A percentile compares a stretch with the other conserved stretches of the same genome.
Evolutionary conservation across 179 eudicot genomes (phyloP).

Genomic region (Spinacia oleracea): DNA sequence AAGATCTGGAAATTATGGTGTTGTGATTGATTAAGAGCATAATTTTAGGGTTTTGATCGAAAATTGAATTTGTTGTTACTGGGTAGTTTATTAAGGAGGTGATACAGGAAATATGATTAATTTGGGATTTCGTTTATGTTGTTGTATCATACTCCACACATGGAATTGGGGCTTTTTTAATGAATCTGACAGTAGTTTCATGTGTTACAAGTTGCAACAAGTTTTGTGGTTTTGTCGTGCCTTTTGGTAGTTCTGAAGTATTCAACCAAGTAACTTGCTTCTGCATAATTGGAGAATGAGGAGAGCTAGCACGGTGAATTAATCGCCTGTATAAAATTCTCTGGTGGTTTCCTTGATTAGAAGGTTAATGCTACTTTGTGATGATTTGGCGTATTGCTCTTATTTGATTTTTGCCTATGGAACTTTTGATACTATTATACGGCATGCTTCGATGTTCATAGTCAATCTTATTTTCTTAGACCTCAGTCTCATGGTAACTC

Average conservation of each 20-base stretch:
- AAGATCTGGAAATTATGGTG: background rate
- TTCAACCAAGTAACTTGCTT: background rate
- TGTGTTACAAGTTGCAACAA: background rate
- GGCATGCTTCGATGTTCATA: background rate
- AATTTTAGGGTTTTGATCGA: background rate
- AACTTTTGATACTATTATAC: background rate
- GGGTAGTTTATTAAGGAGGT: background rate
- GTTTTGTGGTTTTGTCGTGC: background rate
- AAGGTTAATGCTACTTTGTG: background rate
- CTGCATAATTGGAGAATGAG: background rate
- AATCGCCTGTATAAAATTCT: background rate
- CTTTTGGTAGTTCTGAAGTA: background rate
- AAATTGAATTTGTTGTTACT: background rate
- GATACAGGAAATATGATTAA: background rate
- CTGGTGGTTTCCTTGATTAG: background rate
- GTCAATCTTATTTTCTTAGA: background rate
- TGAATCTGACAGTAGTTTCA: background rate
- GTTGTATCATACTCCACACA: background rate
- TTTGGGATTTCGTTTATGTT: background rate
- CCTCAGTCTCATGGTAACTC: background rate
- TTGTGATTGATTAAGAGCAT: no score
- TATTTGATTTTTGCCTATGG: background rate
- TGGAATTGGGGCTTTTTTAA: background rate
- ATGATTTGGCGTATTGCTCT: conserved; percentile 3
- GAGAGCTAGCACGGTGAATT: background rate